Percentiles rank a stretch among this genome's conserved stretches.
phyloP scores from a whole-genome alignment of 371 early-diverging fungal genomes.

The Syncephalastrum monosporum region DNA sequence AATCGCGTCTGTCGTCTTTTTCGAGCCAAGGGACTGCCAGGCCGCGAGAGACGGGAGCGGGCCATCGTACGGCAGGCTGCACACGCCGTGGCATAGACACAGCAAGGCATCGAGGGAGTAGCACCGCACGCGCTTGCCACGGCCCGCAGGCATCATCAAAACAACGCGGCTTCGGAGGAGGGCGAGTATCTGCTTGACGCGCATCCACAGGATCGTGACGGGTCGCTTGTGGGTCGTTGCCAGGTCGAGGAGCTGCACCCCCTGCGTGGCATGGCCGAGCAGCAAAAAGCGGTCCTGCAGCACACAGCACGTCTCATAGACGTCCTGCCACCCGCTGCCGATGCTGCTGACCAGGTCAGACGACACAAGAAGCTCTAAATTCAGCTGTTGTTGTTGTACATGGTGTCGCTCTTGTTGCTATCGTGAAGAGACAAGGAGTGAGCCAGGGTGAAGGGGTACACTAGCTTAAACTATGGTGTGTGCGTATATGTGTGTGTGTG shows the following conservation, averaged over 20 bases:
- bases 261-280: constrained; percentile 26
- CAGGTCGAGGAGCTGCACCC: constrained; percentile 30
- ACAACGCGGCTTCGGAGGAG: constrained; percentile 32
- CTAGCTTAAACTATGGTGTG: no score
- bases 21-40: not conserved
- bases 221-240: constrained; percentile 9
- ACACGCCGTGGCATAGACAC: constrained; percentile 27
- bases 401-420: no score
- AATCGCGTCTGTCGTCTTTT: not conserved
- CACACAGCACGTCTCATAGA: constrained; percentile 37
- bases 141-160: constrained; percentile 27
- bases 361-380: no score
- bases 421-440: no score
- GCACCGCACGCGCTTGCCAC: constrained; percentile 43
- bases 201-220: constrained; percentile 30
- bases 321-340: no score
- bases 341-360: no score
- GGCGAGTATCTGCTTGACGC: constrained; percentile 29
- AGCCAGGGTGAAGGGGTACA: no score
- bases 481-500: no score
- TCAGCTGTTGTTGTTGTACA: no score
- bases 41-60: constrained; percentile 13
- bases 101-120: constrained; percentile 40
- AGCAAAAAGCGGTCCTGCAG: constrained; percentile 38
- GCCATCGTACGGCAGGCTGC: constrained; percentile 21